Base-by-base conservation (phyloP, 768 basidiomycete species). In the Suillus weaverae region DNA sequence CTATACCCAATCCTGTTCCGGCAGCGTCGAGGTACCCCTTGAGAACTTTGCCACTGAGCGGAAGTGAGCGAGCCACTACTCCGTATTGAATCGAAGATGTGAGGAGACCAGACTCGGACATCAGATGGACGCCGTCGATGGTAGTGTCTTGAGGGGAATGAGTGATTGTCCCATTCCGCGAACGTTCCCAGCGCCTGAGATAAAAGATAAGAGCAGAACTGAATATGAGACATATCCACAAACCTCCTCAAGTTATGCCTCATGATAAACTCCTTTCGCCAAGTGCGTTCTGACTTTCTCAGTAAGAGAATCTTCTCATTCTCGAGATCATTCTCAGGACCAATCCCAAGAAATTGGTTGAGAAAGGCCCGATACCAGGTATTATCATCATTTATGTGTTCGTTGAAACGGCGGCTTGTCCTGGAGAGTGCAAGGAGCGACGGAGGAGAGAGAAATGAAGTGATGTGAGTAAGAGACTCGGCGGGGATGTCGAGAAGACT, bases 291-390 rank as follows among this genome's bases (percentile, higher is more conserved):
- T 41, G 80, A 78, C 60, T 86, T 80, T 70, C 86, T 81, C 51
- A 94, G 78, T 26, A 91, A 77, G 62, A 84, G 71, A 60, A 77
- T 78, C 64, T 74, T 78, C 48, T 77, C 76, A 66, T 82, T 74
- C 62, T 81, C 71, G 38, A 89, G 74, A 65, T 86, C 84, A 62
- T 76, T 76, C 75, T 93, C 90, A 20, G 91, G 91, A 10, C 81
- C 76, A 61, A 92, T 83, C 57, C 85, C 86, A 51, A 92, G 73
- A 71, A 86, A 87, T 72, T 89, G 88, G 61, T 80, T 84, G 66
- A 87, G 78, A 74, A 91, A 92, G 35, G 93, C 92, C 26, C 86
- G 80, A 60, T 84, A 82, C 92, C 92, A 95, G 41, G 90, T 93
- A 70, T 85, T 88, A 65, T 95, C 92, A 70, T 91, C 83, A 62